Conservation (phyloP, 768 basidiomycete species). For the Russula emetica region DNA sequence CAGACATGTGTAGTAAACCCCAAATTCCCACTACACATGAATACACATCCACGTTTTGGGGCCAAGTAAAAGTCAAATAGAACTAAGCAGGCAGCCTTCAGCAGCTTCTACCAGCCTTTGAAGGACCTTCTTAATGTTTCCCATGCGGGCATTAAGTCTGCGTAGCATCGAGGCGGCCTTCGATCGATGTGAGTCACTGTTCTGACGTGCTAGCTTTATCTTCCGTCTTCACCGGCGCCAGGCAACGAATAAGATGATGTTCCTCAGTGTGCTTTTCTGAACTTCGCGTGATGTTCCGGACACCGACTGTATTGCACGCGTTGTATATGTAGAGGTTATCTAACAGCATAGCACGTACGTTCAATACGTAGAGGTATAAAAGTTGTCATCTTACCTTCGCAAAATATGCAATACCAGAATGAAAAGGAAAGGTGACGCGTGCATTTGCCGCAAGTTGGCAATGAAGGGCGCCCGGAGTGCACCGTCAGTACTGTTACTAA, state of each 20-base stretch:
- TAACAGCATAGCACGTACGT: background rate
- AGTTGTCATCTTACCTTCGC: slow-evolving; percentile 17
- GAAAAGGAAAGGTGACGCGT: slow-evolving; percentile 27
- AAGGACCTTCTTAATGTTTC: slow-evolving; percentile 6
- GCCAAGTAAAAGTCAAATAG: background rate
- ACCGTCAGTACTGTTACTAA: too few relatives aligned
- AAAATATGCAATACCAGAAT: slow-evolving; percentile 36
- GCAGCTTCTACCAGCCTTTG: background rate
- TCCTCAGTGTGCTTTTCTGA: slow-evolving; percentile 3
- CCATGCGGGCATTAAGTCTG: slow-evolving; percentile 1
- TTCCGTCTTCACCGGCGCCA: background rate
- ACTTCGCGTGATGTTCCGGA: background rate
- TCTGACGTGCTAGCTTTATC: background rate
- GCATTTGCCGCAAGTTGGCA: slow-evolving; percentile 29
- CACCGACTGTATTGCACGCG: background rate
- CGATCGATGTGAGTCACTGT: slow-evolving; percentile 1
- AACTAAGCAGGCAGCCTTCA: background rate
- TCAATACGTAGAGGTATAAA: background rate
- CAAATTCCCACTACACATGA: background rate
- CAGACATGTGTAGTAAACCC: background rate
- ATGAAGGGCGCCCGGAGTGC: too few relatives aligned
- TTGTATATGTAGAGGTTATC: slow-evolving; percentile 19
- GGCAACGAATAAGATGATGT: slow-evolving; percentile 19
- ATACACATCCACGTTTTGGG: background rate
- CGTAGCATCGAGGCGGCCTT: slow-evolving; percentile 1